Conservation (phyloP, 768 basidiomycete genomes). For the Mrakia blollopis region DNA sequence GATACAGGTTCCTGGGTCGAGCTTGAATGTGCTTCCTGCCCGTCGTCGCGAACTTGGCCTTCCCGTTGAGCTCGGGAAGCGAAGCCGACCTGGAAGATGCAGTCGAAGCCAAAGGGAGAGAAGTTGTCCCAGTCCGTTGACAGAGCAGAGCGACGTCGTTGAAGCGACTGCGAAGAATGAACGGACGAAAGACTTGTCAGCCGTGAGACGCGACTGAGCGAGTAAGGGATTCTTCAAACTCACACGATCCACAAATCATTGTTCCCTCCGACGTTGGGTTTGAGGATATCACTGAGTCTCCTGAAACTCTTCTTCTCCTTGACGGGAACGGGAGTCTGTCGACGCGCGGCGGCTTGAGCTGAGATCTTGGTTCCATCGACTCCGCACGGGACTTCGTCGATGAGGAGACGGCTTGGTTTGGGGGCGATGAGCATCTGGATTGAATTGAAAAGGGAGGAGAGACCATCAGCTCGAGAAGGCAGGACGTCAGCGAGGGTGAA, state of each 20-base stretch:
- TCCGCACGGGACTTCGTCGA: constrained; percentile 58
- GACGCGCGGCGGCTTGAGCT: constrained; percentile 20
- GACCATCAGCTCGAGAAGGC: neutral
- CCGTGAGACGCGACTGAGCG: neutral
- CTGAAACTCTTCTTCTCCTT: constrained; percentile 82
- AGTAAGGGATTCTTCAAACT: constrained; percentile 23
- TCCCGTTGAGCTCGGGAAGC: constrained; percentile 75
- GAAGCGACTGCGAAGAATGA: constrained; percentile 53
- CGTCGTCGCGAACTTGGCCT: constrained; percentile 75
- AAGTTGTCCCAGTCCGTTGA: constrained; percentile 83
- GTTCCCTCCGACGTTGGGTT: constrained; percentile 55
- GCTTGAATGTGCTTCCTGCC: constrained; percentile 69
- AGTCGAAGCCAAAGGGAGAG: constrained; percentile 52
- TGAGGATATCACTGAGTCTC: constrained; percentile 80
- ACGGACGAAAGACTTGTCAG: neutral
- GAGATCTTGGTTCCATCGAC: constrained; percentile 44
- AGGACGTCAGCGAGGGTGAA: neutral
- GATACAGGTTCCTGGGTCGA: constrained; percentile 86
- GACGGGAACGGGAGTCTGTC: constrained; percentile 45
- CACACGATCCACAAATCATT: constrained; percentile 86
- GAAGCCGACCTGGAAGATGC: constrained; percentile 51
- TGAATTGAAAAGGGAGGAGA: neutral
- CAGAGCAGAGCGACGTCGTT: constrained; percentile 92
- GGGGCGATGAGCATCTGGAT: constrained; percentile 65
- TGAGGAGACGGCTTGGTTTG: constrained; percentile 78